phyloP scores from a whole-genome alignment of 2,329 filamentous ascomycete species.

The Sclerotinia spermophila region DNA sequence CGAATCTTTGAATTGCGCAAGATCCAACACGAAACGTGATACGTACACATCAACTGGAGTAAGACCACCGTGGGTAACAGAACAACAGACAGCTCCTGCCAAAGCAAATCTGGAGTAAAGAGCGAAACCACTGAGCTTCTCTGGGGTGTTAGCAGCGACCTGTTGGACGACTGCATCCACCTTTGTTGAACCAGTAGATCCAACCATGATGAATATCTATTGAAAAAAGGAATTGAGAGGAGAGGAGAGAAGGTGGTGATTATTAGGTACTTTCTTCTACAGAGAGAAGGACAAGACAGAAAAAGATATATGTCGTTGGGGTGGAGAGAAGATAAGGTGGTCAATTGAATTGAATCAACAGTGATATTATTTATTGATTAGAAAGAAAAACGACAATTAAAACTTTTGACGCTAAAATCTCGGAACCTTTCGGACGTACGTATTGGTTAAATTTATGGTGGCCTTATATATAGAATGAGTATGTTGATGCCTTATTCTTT shows the following conservation, averaged over 20 bases:
- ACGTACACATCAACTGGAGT: constrained; percentile 99
- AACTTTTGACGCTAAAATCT: constrained; percentile 13
- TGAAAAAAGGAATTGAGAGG: constrained; percentile 24
- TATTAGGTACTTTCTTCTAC: constrained; percentile 11
- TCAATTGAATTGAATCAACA: neutral
- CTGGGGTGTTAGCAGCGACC: constrained; percentile 34
- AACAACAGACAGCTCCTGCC: constrained; percentile 96
- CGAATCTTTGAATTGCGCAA: constrained; percentile 3
- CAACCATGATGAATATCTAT: constrained; percentile 30
- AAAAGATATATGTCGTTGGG: constrained; percentile 6
- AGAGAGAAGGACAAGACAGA: neutral
- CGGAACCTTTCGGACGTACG: constrained; percentile 14
- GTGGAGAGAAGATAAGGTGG: constrained; percentile 13
- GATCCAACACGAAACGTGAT: neutral
- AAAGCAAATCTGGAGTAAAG: constrained; percentile 97
- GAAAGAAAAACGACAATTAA: constrained; percentile 10
- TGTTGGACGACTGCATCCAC: constrained; percentile 37
- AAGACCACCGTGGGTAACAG: constrained; percentile 92
- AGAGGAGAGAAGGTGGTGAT: constrained; percentile 9
- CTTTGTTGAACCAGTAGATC: constrained; percentile 35
- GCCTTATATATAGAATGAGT: neutral
- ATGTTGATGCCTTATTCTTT: neutral
- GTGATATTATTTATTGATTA: too few relatives aligned
- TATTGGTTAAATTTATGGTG: neutral
- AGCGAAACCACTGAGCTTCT: constrained; percentile 57